Evolutionary conservation across 2,329 filamentous ascomycete species (phyloP), one percentile per base, ranked within the genome.

Genomic region (Apiospora marii): DNA sequence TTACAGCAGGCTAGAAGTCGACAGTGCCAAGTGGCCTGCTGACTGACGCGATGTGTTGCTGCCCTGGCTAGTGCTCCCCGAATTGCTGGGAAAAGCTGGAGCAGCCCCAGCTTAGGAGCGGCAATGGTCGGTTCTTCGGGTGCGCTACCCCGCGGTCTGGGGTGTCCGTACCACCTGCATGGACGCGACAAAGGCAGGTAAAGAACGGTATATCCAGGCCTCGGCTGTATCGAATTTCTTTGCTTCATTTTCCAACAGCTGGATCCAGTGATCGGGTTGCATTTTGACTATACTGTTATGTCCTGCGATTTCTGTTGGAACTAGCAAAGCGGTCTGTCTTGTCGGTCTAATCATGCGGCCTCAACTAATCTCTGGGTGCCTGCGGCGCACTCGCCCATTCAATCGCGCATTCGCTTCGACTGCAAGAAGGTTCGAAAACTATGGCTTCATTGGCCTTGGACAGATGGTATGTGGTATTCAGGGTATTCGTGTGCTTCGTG

Each of bases 401-500:
- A 82, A 82, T 73, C 84, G 88, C 70, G 81, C 81, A n/a, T 90
- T 91, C 78, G 86, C 87, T 27, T 84, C 82, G 13, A 85, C 88
- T 69, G 72, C 85, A 14, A 79, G 82, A 41, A 82, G 86, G 72
- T 77, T 87, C 71, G 87, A 90, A 64, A 86, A 81, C 64, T 91
- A 90, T 81, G 89, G 85, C 77, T 91, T 91, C 77, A 85, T 91
- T 71, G 89, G 89, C 19, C 81, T 91, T 19, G 89, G 89, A 7
- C 89, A 90, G 74, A 91, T 91, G 89, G 88, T 90, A 82, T 43
- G 84, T 77, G 13, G 27, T 2, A 24, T 41, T 14, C 34, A n/a
- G 13, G 37, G 10, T 41, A 41, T 43, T 48, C 58, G 71, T n/a
- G 8, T 8, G n/a, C n/a, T 53, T 27, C 27, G 53, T 4, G 41